phyloP scores from a whole-genome alignment of 2,329 filamentous ascomycete genomes.

The Cytospora mali region DNA sequence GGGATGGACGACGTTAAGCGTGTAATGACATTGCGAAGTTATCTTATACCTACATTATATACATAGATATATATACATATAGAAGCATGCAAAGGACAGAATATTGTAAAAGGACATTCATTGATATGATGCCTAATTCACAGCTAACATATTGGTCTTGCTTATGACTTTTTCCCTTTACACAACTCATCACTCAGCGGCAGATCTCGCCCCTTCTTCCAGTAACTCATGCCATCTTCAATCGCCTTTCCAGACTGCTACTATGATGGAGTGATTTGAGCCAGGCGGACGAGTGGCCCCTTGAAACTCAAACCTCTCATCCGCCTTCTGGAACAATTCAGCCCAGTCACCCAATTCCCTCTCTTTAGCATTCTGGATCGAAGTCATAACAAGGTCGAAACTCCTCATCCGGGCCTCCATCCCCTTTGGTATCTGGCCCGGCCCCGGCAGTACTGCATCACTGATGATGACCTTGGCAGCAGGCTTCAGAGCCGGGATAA shows the following conservation, averaged over 20 bases:
- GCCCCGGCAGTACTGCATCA: background rate
- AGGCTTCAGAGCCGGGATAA: conserved; percentile 4
- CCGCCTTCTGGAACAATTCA: conserved; percentile 29
- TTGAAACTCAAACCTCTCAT: background rate
- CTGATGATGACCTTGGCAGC: conserved; percentile 9
- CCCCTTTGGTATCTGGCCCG: conserved; percentile 8
- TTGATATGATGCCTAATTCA: background rate
- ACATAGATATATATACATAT: background rate
- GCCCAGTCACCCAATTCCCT: conserved; percentile 33
- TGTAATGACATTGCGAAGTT: conserved; percentile 8
- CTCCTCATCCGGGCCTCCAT: conserved; percentile 27
- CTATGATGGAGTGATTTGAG: background rate
- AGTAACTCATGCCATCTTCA: too few relatives aligned
- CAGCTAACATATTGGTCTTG: too few relatives aligned
- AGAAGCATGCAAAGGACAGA: background rate
- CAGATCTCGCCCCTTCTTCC: too few relatives aligned
- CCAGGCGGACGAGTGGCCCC: background rate
- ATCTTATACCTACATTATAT: conserved; percentile 10
- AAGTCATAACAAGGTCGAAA: conserved; percentile 33
- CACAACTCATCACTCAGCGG: too few relatives aligned
- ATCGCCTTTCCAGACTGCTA: background rate
- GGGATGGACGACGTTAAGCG: background rate
- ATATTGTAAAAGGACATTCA: background rate
- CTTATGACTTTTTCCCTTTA: too few relatives aligned
- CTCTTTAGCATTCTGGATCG: conserved; percentile 33